Conservation (phyloP, 2,329 filamentous ascomycete species). For the Verticillium tricorpus region DNA sequence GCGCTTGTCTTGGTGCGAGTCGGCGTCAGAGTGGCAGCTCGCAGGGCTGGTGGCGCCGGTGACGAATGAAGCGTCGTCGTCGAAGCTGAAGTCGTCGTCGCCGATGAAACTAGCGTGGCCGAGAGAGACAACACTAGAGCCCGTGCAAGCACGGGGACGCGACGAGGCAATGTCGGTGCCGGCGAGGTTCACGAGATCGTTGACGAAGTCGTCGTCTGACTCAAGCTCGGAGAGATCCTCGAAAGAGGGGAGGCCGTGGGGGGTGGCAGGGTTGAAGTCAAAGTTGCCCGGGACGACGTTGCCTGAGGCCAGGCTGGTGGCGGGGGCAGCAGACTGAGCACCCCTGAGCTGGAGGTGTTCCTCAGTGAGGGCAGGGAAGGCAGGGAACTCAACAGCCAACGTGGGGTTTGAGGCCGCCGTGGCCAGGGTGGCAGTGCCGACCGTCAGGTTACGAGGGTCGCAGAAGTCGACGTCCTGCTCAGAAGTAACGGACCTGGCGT, state of each 20-base stretch:
- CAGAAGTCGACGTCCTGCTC: conserved; percentile 81
- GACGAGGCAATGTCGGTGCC: conserved; percentile 54
- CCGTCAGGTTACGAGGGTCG: conserved; percentile 84
- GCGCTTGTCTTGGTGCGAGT: conserved; percentile 53
- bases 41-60: conserved; percentile 61
- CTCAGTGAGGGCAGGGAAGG: conserved; percentile 59
- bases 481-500: conserved; percentile 62
- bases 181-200: conserved; percentile 17
- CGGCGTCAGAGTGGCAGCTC: conserved; percentile 44
- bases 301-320: conserved; percentile 32
- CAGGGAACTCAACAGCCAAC: conserved; percentile 57
- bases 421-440: conserved; percentile 37
- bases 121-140: conserved; percentile 61
- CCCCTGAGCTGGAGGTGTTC: conserved; percentile 48
- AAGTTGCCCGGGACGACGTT: conserved; percentile 34
- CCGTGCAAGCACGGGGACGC: conserved; percentile 65
- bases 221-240: conserved; percentile 87
- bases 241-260: conserved; percentile 65
- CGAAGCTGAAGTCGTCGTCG: conserved; percentile 71
- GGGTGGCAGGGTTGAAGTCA: conserved; percentile 45
- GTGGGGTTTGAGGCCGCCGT: conserved; percentile 42
- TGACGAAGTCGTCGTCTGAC: conserved; percentile 36
- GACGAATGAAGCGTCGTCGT: conserved; percentile 60
- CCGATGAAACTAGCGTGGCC: conserved; percentile 75
- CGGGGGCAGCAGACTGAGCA: conserved; percentile 42